Evolutionary conservation across 192 early-diverging fungal genomes (phyloP).

Genomic region (Coemansia sp.): DNA sequence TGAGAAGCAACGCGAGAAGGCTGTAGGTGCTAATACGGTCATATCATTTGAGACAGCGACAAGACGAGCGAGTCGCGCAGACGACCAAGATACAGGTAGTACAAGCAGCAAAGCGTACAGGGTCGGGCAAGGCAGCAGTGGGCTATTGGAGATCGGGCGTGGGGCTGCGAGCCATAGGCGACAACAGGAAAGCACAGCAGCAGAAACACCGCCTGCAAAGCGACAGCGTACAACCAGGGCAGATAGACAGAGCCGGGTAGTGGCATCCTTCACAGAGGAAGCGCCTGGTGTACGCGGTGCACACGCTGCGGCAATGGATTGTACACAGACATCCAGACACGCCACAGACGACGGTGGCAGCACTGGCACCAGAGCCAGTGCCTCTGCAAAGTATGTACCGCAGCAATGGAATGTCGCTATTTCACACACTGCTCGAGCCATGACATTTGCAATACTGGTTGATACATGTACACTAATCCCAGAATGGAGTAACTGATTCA

Average conservation of each 20-base stretch:
- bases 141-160: not conserved
- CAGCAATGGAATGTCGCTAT: not conserved
- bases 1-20: constrained; percentile 15
- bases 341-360: not conserved
- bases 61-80: not conserved
- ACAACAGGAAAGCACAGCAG: not conserved
- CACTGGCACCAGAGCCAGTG: constrained; percentile 1
- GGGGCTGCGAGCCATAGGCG: not conserved
- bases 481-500: not conserved
- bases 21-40: not conserved
- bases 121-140: not conserved
- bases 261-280: not conserved
- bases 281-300: not conserved
- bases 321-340: not conserved
- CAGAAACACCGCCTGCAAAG: constrained; percentile 4
- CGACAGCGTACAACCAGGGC: constrained; percentile 13
- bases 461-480: not conserved
- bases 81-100: not conserved
- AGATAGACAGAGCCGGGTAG: not conserved
- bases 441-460: not conserved
- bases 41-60: not conserved
- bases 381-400: constrained; percentile 9
- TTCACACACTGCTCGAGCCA: not conserved
- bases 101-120: not conserved
- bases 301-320: constrained; percentile 4